A percentile compares a stretch with the other conserved stretches of the same genome.
phyloP scores from a whole-genome alignment of 768 basidiomycete species.

The Naganishia kalamii region DNA sequence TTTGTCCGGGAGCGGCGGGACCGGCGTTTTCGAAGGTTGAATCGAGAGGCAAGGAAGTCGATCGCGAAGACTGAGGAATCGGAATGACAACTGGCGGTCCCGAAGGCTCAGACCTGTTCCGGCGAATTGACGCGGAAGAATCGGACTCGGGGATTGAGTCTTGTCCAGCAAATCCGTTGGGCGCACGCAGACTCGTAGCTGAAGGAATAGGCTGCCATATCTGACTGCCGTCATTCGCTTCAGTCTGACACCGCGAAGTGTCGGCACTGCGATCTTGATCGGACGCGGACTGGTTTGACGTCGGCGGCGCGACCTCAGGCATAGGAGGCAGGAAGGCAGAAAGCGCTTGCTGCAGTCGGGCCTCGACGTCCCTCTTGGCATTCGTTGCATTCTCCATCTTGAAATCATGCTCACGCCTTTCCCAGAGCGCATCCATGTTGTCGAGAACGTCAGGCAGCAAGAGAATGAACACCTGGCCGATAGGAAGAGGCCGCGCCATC shows the following conservation, averaged over 20 bases:
- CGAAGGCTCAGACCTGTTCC: too few relatives aligned
- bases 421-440: conserved; percentile 1
- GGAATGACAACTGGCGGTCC: too few relatives aligned
- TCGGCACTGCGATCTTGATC: background rate
- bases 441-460: conserved; percentile 10
- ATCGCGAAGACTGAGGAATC: too few relatives aligned
- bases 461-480: background rate
- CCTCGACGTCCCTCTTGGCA: background rate
- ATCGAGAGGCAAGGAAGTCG: background rate
- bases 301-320: background rate
- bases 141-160: too few relatives aligned
- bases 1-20: too few relatives aligned
- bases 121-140: too few relatives aligned
- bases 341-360: background rate
- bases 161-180: too few relatives aligned
- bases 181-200: background rate
- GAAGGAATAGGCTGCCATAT: background rate
- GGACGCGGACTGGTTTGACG: background rate
- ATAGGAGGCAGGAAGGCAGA: conserved; percentile 1
- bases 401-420: background rate
- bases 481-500: background rate
- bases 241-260: background rate
- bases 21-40: background rate
- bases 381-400: too few relatives aligned
- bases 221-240: background rate